A percentile compares a stretch with the other conserved stretches of the same genome.
Conservation (phyloP, 2,329 filamentous ascomycete species). For the Colletotrichum theobromicola region DNA sequence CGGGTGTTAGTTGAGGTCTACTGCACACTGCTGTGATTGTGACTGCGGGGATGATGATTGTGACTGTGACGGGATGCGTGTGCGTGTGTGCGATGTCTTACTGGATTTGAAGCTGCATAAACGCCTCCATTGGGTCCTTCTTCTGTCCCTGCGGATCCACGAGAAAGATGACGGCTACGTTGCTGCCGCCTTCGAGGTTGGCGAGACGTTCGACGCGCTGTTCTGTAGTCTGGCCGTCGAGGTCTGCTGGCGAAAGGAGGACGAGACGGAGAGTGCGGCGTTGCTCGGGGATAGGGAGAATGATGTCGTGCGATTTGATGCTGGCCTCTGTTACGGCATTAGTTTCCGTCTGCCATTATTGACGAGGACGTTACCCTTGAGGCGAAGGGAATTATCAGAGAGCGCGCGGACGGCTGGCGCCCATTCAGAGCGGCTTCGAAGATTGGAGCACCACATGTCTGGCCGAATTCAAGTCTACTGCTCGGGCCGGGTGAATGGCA, state of each 20-base stretch:
- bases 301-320: constrained; percentile 51
- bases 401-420: constrained; percentile 32
- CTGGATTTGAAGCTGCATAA: constrained; percentile 51
- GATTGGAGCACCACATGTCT: constrained; percentile 42
- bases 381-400: constrained; percentile 15
- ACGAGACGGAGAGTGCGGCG: constrained; percentile 38
- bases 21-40: not conserved
- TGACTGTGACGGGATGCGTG: not conserved
- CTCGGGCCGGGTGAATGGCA: not conserved
- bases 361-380: constrained; percentile 28
- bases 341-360: not conserved
- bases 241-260: constrained; percentile 44
- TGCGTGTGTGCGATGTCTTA: constrained; percentile 25
- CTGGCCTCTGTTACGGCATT: constrained; percentile 37
- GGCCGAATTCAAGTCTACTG: not conserved
- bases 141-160: constrained; percentile 32
- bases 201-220: constrained; percentile 45
- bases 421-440: constrained; percentile 43
- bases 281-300: constrained; percentile 36
- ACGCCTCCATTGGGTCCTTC: constrained; percentile 31
- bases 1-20: not conserved
- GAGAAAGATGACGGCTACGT: constrained; percentile 51
- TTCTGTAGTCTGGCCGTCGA: constrained; percentile 30
- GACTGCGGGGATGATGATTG: not conserved
- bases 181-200: constrained; percentile 38